Evolutionary conservation across 2,329 filamentous ascomycete species (phyloP).

Genomic region (Claviceps sorghi): DNA sequence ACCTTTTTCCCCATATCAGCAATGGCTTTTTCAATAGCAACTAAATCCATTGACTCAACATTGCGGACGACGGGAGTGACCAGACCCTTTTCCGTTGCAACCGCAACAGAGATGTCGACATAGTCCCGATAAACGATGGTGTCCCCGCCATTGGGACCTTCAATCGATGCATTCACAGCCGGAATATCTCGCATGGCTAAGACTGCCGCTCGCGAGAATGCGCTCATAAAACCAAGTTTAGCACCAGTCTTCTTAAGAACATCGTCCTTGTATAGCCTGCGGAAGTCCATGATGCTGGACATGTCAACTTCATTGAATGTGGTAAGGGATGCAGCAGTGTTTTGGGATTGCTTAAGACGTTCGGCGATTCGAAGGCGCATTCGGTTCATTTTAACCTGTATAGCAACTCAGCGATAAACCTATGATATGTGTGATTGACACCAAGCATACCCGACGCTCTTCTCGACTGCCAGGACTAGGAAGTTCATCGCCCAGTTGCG

Average conservation of each 20-base stretch:
- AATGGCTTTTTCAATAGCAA: constrained; percentile 81
- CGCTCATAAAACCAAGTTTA: constrained; percentile 99
- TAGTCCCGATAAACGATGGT: constrained; percentile 98
- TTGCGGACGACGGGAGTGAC: constrained; percentile 96
- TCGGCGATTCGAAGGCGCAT: constrained; percentile 97
- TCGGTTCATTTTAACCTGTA: constrained; percentile 96
- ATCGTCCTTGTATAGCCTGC: constrained; percentile 94
- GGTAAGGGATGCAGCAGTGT: constrained; percentile 90
- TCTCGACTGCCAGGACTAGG: constrained; percentile 53
- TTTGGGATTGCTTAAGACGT: constrained; percentile 97
- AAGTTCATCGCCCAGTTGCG: constrained; percentile 6
- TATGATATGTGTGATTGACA: background rate
- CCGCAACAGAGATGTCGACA: constrained; percentile 92
- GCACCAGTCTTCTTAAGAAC: constrained; percentile 90
- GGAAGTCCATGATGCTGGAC: constrained; percentile 93
- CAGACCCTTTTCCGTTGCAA: constrained; percentile 92
- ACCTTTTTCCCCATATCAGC: constrained; percentile 94
- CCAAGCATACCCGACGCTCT: constrained; percentile 64
- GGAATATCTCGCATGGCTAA: constrained; percentile 93
- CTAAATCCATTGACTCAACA: constrained; percentile 72
- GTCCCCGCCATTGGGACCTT: constrained; percentile 86
- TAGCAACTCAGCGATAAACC: background rate
- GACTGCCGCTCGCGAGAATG: constrained; percentile 79
- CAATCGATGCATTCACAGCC: constrained; percentile 89
- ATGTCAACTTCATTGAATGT: constrained; percentile 99